These are phyloP conservation scores for Globisporangium echinulatum DNA, from an alignment of 352 stramenopile species.

Conservation along the genomic window DNA sequence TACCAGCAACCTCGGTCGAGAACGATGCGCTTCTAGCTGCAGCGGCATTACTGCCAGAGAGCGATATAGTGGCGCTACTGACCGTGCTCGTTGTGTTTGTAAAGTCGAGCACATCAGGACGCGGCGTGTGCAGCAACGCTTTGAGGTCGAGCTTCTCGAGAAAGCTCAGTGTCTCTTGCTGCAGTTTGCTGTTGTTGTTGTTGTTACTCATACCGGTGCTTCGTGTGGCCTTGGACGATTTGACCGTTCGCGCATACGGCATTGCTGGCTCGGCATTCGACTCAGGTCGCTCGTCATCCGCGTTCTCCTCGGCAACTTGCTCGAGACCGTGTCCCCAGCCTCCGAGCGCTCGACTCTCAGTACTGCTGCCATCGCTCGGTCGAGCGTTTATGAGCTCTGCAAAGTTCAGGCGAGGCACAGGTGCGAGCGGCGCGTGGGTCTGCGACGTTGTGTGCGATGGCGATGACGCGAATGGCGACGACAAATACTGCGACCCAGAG, in stretches of 20 bases:
- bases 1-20: not conserved
- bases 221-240: not conserved
- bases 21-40: no score
- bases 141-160: slow-evolving; percentile 62
- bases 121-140: slow-evolving; percentile 45
- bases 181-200: slow-evolving; percentile 13
- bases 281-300: slow-evolving; percentile 2
- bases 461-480: not conserved
- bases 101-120: slow-evolving; percentile 46
- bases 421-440: not conserved
- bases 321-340: slow-evolving; percentile 2
- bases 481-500: not conserved
- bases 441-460: not conserved
- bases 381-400: slow-evolving; percentile 41
- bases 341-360: not conserved
- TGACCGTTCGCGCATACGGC: not conserved
- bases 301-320: slow-evolving; percentile 16
- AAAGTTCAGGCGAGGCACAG: slow-evolving; percentile 34
- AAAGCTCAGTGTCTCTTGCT: slow-evolving; percentile 46
- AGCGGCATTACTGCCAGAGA: not conserved
- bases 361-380: slow-evolving; percentile 4
- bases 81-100: slow-evolving; percentile 13
- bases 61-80: not conserved
- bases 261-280: not conserved
- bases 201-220: slow-evolving; percentile 9